Conservation (phyloP, 2,329 filamentous ascomycete species). For the Xylariaceae sp. region DNA sequence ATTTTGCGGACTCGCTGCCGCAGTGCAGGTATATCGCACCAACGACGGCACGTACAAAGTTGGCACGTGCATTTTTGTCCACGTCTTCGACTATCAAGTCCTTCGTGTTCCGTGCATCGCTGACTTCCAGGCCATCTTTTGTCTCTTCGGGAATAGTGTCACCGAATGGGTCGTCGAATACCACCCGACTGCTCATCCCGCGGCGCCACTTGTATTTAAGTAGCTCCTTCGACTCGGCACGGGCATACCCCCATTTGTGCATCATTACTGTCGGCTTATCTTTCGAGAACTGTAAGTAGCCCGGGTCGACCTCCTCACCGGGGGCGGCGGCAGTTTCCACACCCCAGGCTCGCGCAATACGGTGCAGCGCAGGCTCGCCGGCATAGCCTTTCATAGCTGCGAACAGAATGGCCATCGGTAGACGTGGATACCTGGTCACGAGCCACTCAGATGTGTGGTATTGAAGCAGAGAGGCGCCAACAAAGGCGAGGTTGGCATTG, state of each 20-base stretch:
- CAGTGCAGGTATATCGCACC: constrained; percentile 87
- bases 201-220: constrained; percentile 64
- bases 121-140: constrained; percentile 29
- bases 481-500: constrained; percentile 80
- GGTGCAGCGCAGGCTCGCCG: constrained; percentile 74
- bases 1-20: constrained; percentile 77
- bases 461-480: constrained; percentile 82
- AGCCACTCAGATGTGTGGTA: constrained; percentile 91
- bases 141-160: constrained; percentile 52
- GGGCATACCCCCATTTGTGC: constrained; percentile 58
- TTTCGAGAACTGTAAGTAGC: constrained; percentile 79
- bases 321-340: constrained; percentile 86
- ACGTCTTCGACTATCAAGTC: constrained; percentile 32
- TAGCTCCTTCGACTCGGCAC: constrained; percentile 55
- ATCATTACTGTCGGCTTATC: constrained; percentile 52
- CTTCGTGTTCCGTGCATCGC: constrained; percentile 31
- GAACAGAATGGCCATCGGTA: constrained; percentile 88
- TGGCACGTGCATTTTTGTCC: constrained; percentile 62
- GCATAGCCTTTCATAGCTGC: constrained; percentile 84
- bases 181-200: constrained; percentile 76
- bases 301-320: constrained; percentile 89
- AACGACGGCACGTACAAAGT: constrained; percentile 82
- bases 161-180: constrained; percentile 86
- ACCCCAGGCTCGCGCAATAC: constrained; percentile 86
- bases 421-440: constrained; percentile 85